Base-by-base conservation (phyloP, 208 protist species). In the Zelonia costaricensis region DNA sequence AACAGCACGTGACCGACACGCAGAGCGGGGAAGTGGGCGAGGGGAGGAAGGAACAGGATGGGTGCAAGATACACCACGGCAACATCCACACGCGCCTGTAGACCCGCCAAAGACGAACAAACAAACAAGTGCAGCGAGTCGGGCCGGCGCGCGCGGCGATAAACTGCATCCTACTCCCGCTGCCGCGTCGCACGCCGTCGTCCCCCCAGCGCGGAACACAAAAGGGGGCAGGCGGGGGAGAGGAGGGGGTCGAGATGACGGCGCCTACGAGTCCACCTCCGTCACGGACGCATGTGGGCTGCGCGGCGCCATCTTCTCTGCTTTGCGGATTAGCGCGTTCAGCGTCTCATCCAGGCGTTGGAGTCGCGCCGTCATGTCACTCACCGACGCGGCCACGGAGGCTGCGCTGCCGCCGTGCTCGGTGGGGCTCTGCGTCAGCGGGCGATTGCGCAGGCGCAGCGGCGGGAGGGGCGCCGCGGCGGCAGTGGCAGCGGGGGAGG, bases 311-410 rank as follows among this genome's bases (percentile, higher is more conserved):
- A 80, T 60, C 8, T 57, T 68, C 46, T 74, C 68, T 4, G 69
- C 54, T 35, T 80, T 76, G 30, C 58, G 56, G 22, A 75, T 66
- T 20, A 80, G 49, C 49, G 49, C 45, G 58, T 70, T 73, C 33
- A 80, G 42, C 10, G 49, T 61, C 28, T 52, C 48, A 27, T 80
- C 68, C 16, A 80, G 58, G 30, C 45, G 45, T 2, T 42, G 25
- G 4, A 80, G 62, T 16, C 59, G 69, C 20, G 33, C n/a, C 9
- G 55, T 63, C n/a, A 80, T 44, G 3, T 59, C 59, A 25, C 16
- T 55, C 20, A 39, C 45, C 42, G 44, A 44, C 18, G 48, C 39
- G 10, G 30, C 44, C 16, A 13, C 30, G 35, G 51, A 56, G 18
- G 30, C 10, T 1, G n/a, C 25, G 42, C 35, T 6, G 33, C 16